A percentile compares a stretch with the other conserved stretches of the same genome.
phyloP scores from a whole-genome alignment of 129 eudicot species.

The Logfia minima region DNA sequence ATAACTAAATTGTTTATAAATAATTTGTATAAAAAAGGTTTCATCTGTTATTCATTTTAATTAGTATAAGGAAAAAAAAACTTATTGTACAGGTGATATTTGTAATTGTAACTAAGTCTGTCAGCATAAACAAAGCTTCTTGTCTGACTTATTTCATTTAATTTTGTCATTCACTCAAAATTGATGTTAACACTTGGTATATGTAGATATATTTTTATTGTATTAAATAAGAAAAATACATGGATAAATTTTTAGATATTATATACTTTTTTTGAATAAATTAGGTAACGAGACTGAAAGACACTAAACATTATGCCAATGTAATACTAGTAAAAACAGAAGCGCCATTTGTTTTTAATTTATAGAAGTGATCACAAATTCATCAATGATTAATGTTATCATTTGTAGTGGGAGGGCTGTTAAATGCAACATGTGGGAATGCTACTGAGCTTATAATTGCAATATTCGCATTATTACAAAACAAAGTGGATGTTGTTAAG shows the following conservation, averaged over 20 bases:
- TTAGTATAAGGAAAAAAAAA: not conserved
- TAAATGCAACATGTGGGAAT: conserved; percentile 97
- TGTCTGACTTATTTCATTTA: not conserved
- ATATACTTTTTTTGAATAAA: not conserved
- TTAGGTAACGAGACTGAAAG: not conserved
- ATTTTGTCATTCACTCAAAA: too few relatives aligned
- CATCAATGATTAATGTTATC: not conserved
- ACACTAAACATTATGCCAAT: not conserved
- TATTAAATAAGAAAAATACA: too few relatives aligned
- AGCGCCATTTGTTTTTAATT: not conserved
- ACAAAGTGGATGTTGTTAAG: conserved; percentile 84
- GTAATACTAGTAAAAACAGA: not conserved
- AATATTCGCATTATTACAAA: conserved; percentile 61
- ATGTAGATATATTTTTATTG: not conserved
- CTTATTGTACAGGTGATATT: not conserved
- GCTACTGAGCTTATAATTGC: conserved; percentile 90
- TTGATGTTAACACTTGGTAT: not conserved
- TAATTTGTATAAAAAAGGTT: not conserved
- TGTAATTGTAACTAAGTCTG: not conserved
- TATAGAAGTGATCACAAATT: not conserved
- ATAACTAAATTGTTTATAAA: too few relatives aligned
- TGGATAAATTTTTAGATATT: too few relatives aligned
- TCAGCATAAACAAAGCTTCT: conserved; percentile 1
- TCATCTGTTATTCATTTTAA: not conserved
- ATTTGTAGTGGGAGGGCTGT: conserved; percentile 83